Conservation (phyloP, 371 early-diverging fungal species). For the Lichtheimia corymbifera region DNA sequence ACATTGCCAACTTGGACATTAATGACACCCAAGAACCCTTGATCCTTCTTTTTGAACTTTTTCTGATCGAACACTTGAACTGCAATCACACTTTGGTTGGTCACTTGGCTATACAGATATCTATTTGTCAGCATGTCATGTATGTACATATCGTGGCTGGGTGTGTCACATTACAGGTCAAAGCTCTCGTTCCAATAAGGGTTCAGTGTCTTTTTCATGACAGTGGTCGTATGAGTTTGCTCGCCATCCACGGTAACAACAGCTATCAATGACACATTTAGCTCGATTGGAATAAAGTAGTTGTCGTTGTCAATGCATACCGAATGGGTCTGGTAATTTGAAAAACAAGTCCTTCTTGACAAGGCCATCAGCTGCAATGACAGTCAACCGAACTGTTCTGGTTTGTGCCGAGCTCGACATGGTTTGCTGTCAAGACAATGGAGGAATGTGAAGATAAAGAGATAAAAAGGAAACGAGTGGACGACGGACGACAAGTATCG, state of each 20-base stretch:
- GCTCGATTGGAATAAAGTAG: not conserved
- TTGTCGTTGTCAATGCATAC: constrained; percentile 52
- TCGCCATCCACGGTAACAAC: constrained; percentile 90
- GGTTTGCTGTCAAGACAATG: not conserved
- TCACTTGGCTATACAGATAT: constrained; percentile 58
- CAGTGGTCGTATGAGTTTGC: constrained; percentile 80
- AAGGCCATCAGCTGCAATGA: constrained; percentile 92
- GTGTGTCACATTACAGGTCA: constrained; percentile 51
- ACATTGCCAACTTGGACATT: constrained; percentile 82
- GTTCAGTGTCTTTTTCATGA: constrained; percentile 75
- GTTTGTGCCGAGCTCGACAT: constrained; percentile 39
- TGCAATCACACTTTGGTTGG: constrained; percentile 77
- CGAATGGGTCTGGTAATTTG: constrained; percentile 55
- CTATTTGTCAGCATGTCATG: too few relatives aligned
- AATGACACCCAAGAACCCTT: constrained; percentile 94
- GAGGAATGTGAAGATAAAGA: not conserved
- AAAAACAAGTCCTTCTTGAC: constrained; percentile 87
- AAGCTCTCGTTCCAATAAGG: constrained; percentile 85
- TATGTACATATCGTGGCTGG: too few relatives aligned
- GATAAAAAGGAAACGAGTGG: not conserved
- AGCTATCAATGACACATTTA: constrained; percentile 37
- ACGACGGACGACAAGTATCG: too few relatives aligned
- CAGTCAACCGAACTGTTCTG: constrained; percentile 51
- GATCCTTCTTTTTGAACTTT: constrained; percentile 92
- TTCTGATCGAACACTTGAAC: constrained; percentile 97